Percentiles rank a stretch among this genome's conserved stretches.
Conservation (phyloP, 441 rosid species). For the Rhodomyrtus psidioides region DNA sequence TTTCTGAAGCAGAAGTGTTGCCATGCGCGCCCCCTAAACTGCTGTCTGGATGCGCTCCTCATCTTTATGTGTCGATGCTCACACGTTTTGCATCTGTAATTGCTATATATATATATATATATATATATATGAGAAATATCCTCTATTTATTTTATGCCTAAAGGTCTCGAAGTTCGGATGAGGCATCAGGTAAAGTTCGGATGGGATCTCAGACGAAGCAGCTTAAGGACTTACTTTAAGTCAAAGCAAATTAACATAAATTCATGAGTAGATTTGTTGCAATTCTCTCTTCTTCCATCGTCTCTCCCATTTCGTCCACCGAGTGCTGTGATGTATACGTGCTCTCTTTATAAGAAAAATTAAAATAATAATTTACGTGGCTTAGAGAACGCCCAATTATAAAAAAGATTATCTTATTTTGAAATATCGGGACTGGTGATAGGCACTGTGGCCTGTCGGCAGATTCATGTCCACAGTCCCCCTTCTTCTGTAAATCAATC, state of each 20-base stretch:
- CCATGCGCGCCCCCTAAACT: no score
- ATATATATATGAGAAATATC: no score
- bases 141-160: no score
- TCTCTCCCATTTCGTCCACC: rapidly evolving
- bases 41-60: no score
- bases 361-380: neutral
- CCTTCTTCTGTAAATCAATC: neutral
- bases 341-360: neutral
- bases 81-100: no score
- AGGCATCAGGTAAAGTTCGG: no score
- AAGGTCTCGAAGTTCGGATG: no score
- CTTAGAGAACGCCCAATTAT: neutral
- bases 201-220: no score
- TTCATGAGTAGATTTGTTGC: neutral
- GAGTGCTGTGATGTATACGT: neutral
- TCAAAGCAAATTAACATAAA: neutral
- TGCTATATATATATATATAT: no score
- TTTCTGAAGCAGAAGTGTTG: no score
- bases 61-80: no score
- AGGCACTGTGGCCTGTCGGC: neutral
- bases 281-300: neutral
- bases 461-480: neutral
- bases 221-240: no score
- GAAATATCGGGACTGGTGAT: neutral
- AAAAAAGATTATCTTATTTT: neutral